These are phyloP conservation scores for Syzygium oleosum DNA, from an alignment of 345 rosid genomes.

Conservation along the genomic window DNA sequence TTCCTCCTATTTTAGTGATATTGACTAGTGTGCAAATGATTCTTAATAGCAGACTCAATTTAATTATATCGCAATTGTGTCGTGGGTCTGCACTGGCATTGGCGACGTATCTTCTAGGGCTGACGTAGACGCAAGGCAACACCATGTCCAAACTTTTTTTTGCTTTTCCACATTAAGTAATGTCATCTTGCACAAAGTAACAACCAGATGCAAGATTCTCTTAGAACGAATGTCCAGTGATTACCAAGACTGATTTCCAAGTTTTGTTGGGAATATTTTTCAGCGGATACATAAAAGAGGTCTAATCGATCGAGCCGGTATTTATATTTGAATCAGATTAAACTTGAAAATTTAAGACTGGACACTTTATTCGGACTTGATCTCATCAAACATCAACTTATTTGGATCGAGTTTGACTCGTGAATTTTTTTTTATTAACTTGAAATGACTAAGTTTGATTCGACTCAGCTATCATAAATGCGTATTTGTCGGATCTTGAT, in stretches of 20 bases:
- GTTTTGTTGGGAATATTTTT: neutral
- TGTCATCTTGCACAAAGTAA: neutral
- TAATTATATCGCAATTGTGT: neutral
- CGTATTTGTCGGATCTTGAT: neutral
- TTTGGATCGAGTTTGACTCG: neutral
- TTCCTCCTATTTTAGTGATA: neutral
- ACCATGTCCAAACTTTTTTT: neutral
- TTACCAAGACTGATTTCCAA: neutral
- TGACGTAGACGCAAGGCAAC: neutral
- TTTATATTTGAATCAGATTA: neutral
- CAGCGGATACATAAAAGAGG: neutral
- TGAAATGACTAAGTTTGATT: neutral
- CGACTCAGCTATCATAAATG: neutral
- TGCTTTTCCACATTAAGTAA: neutral
- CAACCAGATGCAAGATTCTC: neutral
- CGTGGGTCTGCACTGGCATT: neutral
- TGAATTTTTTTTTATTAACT: too few relatives aligned
- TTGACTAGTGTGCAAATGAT: neutral
- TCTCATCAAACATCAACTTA: too few relatives aligned
- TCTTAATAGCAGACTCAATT: neutral
- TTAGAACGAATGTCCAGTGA: neutral
- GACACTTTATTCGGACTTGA: neutral
- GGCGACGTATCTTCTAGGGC: neutral
- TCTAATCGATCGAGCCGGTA: neutral
- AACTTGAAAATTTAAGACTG: neutral